Percentiles rank a stretch among this genome's conserved stretches.
Conservation (phyloP, 306 rosid species). For the Herpetospermum pedunculosum region DNA sequence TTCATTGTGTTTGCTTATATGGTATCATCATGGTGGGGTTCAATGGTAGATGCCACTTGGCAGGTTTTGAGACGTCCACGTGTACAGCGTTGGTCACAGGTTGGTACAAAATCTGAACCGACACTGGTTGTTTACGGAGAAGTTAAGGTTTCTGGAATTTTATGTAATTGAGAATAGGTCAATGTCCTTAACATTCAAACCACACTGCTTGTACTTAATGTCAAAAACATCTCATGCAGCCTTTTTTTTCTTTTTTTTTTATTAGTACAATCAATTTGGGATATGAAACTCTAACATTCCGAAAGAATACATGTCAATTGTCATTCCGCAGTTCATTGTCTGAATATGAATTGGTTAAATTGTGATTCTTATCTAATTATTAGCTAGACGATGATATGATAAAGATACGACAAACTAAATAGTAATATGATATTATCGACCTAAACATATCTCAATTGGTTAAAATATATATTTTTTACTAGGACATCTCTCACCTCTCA, state of each 20-base stretch:
- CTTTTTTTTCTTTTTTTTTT: no score
- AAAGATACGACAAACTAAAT: no score
- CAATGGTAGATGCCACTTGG: neutral
- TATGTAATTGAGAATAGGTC: constrained; percentile 30
- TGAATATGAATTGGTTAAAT: neutral
- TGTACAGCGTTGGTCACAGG: neutral
- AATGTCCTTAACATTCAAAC: constrained; percentile 4
- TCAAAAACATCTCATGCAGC: neutral
- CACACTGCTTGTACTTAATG: neutral
- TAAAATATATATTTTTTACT: no score
- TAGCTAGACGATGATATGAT: no score
- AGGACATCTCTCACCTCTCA: no score
- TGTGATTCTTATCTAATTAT: no score
- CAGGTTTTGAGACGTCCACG: neutral
- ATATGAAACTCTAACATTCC: no score
- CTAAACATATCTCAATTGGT: no score
- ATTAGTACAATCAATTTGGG: no score
- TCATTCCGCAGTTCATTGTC: neutral
- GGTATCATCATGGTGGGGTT: neutral
- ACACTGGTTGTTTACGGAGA: constrained; percentile 29
- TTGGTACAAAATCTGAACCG: neutral
- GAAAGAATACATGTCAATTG: no score
- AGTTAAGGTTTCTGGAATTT: constrained; percentile 29
- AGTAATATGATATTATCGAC: no score
- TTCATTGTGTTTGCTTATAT: neutral